Percentiles rank a stretch among this genome's conserved stretches.
Conservation (phyloP, 2,329 filamentous ascomycete species). For the Colletotrichum truncatum region DNA sequence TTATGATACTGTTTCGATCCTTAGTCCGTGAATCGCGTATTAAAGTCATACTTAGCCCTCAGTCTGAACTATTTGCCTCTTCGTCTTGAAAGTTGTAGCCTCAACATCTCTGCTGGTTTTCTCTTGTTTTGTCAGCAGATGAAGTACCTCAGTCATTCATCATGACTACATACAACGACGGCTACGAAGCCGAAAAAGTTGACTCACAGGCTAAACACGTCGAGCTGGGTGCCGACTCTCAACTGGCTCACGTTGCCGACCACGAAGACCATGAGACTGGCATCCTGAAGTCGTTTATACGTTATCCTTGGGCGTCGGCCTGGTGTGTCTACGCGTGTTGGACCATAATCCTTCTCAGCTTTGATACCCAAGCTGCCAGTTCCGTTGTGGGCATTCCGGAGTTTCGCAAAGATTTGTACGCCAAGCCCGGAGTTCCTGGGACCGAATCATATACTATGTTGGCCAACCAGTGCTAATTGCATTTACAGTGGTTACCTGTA, state of each 20-base stretch:
- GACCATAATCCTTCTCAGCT: conserved; percentile 47
- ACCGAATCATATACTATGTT: too few species aligned
- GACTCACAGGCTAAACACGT: conserved; percentile 12
- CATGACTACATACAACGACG: background rate
- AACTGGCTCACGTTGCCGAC: conserved; percentile 9
- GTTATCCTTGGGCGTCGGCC: conserved; percentile 36
- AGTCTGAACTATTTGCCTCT: background rate
- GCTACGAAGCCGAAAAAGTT: conserved; percentile 14
- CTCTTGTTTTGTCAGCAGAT: too few species aligned
- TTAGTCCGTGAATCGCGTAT: background rate
- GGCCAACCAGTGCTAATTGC: too few species aligned
- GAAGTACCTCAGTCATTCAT: too few species aligned
- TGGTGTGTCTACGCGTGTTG: conserved; percentile 52
- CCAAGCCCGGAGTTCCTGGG: too few species aligned
- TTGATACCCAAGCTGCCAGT: conserved; percentile 51
- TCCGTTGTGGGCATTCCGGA: conserved; percentile 52
- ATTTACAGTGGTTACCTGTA: conserved; percentile 45
- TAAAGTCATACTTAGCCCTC: background rate
- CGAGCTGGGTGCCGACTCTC: conserved; percentile 4
- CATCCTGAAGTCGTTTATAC: conserved; percentile 34
- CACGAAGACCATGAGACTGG: conserved; percentile 39
- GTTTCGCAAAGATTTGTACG: conserved; percentile 57
- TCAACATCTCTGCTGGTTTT: too few species aligned
- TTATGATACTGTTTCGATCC: background rate
- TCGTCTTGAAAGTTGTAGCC: too few species aligned